Percentiles rank a stretch among this genome's conserved stretches.
Evolutionary conservation across 352 stramenopile species (phyloP).

Genomic region (Phytophthora citrophthora): DNA sequence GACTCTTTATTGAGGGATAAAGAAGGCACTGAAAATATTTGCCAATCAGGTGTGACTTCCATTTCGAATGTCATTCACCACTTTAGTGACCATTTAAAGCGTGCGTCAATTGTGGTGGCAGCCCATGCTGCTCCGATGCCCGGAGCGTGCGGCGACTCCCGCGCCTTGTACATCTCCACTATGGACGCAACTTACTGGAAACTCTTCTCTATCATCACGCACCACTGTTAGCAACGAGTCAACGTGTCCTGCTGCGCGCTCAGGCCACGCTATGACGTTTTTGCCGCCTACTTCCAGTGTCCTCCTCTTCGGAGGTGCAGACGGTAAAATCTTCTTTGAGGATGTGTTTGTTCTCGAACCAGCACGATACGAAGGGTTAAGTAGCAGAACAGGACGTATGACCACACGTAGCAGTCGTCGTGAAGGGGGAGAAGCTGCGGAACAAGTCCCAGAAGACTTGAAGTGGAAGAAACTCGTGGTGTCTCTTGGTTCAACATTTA

Average conservation of each 20-base stretch:
- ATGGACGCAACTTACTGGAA: slow-evolving; percentile 38
- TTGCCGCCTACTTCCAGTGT: slow-evolving; percentile 52
- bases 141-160: slow-evolving; percentile 3
- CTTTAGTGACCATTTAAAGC: background rate
- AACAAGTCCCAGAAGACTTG: slow-evolving; percentile 14
- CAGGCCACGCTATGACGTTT: slow-evolving; percentile 66
- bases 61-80: background rate
- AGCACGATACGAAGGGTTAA: slow-evolving; percentile 19
- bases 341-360: slow-evolving; percentile 70
- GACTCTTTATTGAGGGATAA: no score
- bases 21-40: no score
- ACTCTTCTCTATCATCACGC: background rate
- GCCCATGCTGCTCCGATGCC: slow-evolving; percentile 11
- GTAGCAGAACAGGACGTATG: background rate
- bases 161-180: slow-evolving; percentile 9
- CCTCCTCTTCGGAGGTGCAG: slow-evolving; percentile 68
- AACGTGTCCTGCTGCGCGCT: slow-evolving; percentile 41
- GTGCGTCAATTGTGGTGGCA: background rate
- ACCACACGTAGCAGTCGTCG: slow-evolving; percentile 6
- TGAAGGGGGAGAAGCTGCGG: background rate
- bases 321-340: slow-evolving; percentile 64
- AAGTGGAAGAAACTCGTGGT: slow-evolving; percentile 67
- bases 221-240: background rate
- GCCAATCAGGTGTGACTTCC: no score
- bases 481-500: slow-evolving; percentile 32